Conservation (phyloP, 176 grass and related monocot species). For the Stipa capillata region DNA sequence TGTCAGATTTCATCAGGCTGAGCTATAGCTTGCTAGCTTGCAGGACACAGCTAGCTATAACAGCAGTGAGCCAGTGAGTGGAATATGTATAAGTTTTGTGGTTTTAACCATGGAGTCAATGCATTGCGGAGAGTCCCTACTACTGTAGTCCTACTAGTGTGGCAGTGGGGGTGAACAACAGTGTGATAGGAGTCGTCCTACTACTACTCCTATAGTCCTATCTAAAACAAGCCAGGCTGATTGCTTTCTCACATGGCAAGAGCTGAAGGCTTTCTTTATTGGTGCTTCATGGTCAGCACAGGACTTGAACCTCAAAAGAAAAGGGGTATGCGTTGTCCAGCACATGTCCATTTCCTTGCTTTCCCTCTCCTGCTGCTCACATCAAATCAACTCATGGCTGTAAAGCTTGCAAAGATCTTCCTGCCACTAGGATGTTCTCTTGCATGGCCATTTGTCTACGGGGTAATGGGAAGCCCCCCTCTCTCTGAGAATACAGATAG, state of each 20-base stretch:
- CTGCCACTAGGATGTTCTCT: not conserved
- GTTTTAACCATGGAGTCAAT: not conserved
- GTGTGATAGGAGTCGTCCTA: no score
- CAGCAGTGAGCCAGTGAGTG: not conserved
- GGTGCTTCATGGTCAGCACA: no score
- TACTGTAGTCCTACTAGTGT: no score
- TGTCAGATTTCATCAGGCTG: not conserved
- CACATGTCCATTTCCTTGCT: not conserved
- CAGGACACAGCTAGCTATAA: not conserved
- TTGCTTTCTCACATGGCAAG: not conserved
- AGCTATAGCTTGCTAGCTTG: not conserved
- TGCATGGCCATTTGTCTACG: not conserved
- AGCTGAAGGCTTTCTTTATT: no score
- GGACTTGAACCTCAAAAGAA: not conserved
- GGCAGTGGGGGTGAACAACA: not conserved
- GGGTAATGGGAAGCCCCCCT: not conserved
- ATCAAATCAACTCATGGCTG: slow-evolving; percentile 30
- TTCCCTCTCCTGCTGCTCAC: not conserved
- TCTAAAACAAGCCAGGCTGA: not conserved
- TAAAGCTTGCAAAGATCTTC: slow-evolving; percentile 5
- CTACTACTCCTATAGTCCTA: no score
- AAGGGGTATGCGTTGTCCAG: slow-evolving; percentile 12
- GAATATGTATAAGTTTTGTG: not conserved
- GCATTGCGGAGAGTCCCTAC: not conserved
- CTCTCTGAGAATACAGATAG: no score